Conservation (phyloP, 768 basidiomycete species). For the Pisolithus sp. region DNA sequence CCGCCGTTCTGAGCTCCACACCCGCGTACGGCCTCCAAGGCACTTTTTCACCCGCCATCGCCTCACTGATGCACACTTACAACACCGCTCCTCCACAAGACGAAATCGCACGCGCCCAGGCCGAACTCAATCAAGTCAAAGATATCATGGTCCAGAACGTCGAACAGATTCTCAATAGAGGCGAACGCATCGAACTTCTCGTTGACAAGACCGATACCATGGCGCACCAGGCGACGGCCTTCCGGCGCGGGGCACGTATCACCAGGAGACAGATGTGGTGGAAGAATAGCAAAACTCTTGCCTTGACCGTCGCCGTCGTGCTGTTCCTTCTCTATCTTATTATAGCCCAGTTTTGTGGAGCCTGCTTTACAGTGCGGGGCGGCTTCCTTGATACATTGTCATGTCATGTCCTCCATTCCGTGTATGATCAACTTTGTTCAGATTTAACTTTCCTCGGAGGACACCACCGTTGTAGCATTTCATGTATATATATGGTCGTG, state of each 20-base stretch:
- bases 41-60: slow-evolving; percentile 61
- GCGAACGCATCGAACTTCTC: slow-evolving; percentile 91
- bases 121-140: slow-evolving; percentile 85
- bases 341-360: slow-evolving; percentile 86
- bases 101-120: slow-evolving; percentile 84
- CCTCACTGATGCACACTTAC: slow-evolving; percentile 78
- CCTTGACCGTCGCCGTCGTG: slow-evolving; percentile 63
- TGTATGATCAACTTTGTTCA: not conserved
- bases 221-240: slow-evolving; percentile 90
- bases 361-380: slow-evolving; percentile 60
- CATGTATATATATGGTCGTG: not conserved
- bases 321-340: slow-evolving; percentile 75
- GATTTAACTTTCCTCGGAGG: slow-evolving; percentile 1
- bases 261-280: slow-evolving; percentile 86
- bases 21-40: slow-evolving; percentile 67
- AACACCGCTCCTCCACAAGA: slow-evolving; percentile 85
- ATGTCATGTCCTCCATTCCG: not conserved
- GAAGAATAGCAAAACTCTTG: slow-evolving; percentile 68
- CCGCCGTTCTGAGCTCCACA: slow-evolving; percentile 37
- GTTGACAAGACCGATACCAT: slow-evolving; percentile 97
- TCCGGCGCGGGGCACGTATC: slow-evolving; percentile 81
- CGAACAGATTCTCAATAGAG: slow-evolving; percentile 89
- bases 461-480: slow-evolving; percentile 7
- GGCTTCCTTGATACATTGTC: not conserved
- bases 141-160: slow-evolving; percentile 99